Conservation (phyloP, 306 rosid species). For the Ormosia semicastrata region DNA sequence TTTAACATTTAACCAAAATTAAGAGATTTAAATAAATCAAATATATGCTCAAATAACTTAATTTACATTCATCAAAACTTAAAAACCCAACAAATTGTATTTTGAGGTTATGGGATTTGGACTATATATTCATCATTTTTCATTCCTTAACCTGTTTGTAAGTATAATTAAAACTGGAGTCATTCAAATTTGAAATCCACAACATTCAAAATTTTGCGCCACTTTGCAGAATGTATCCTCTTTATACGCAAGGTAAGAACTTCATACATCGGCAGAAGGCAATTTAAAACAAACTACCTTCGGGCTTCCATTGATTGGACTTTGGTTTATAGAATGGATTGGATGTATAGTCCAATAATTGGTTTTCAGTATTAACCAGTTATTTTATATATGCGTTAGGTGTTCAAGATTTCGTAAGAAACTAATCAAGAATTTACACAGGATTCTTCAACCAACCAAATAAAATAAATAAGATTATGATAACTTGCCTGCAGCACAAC, state of each 20-base stretch:
- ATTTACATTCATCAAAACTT: too few species aligned
- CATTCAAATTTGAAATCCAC: neutral
- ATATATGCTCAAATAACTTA: too few species aligned
- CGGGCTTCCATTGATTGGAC: neutral
- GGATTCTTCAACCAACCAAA: neutral
- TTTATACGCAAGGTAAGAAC: neutral
- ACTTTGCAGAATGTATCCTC: neutral
- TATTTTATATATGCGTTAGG: neutral
- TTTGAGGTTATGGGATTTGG: neutral
- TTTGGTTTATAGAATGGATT: neutral
- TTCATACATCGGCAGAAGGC: neutral
- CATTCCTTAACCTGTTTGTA: neutral
- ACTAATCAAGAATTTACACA: conserved; percentile 9
- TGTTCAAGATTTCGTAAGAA: neutral
- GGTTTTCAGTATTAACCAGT: neutral
- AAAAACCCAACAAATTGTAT: too few species aligned
- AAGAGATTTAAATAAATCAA: too few species aligned
- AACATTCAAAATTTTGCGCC: neutral
- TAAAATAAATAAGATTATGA: conserved; percentile 3
- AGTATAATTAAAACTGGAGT: neutral
- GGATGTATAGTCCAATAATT: neutral
- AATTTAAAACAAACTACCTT: neutral
- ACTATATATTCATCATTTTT: neutral
- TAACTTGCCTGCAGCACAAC: conserved; percentile 87
- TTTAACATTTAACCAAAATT: too few species aligned